Evolutionary conservation across 2,329 filamentous ascomycete species (phyloP).

Genomic region (Pseudogymnoascus sp.): DNA sequence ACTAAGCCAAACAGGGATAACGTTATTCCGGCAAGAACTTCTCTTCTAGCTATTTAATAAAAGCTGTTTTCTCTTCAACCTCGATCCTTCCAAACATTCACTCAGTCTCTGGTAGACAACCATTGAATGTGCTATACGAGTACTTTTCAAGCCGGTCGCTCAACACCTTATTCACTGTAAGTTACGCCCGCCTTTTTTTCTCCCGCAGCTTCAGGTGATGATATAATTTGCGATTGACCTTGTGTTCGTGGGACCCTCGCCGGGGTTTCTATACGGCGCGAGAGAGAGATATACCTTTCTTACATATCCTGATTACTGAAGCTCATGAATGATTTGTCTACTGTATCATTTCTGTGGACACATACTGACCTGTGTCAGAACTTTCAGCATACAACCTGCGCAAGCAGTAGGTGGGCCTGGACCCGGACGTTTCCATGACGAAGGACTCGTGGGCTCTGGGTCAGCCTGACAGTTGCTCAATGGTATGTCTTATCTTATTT

Average conservation of each 20-base stretch:
- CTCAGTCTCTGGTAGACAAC: background rate
- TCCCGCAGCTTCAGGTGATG: conserved; percentile 55
- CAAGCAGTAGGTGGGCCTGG: background rate
- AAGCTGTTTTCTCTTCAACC: conserved; percentile 3
- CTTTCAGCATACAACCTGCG: background rate
- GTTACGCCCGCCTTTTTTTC: background rate
- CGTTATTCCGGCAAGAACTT: conserved; percentile 1
- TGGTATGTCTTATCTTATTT: background rate
- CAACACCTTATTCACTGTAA: conserved; percentile 8
- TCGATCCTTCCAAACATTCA: background rate
- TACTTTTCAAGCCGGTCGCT: background rate
- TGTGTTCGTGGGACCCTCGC: conserved; percentile 76
- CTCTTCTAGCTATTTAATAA: conserved; percentile 5
- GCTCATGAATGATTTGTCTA: conserved; percentile 3
- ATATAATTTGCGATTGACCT: conserved; percentile 99
- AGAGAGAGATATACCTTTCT: conserved; percentile 87
- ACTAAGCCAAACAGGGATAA: background rate
- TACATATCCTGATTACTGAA: conserved; percentile 85
- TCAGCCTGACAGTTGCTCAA: background rate
- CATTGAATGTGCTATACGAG: background rate
- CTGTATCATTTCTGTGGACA: background rate
- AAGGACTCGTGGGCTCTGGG: background rate
- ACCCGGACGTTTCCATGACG: background rate
- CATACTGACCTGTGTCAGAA: conserved; percentile 6
- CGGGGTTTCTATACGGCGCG: conserved; percentile 74